Conservation (phyloP, 2,329 filamentous ascomycete species). For the Huntiella moniliformis region DNA sequence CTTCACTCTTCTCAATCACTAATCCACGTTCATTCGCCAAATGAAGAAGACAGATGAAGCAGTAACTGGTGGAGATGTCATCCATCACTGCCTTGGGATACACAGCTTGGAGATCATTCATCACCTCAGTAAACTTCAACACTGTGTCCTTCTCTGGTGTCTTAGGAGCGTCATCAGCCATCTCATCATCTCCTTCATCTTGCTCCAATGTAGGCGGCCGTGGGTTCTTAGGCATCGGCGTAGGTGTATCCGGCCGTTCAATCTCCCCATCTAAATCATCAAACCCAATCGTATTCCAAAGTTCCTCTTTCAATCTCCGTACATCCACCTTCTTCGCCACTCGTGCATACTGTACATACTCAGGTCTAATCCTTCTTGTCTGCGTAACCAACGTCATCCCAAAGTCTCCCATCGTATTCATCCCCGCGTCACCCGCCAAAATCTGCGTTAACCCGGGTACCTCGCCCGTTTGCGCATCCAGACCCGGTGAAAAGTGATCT, state of each 20-base stretch:
- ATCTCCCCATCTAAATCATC: constrained; percentile 26
- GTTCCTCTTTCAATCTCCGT: constrained; percentile 46
- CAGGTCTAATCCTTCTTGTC: constrained; percentile 41
- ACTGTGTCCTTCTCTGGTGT: constrained; percentile 22
- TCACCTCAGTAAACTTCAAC: constrained; percentile 76
- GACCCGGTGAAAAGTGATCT: constrained; percentile 56
- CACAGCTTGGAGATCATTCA: constrained; percentile 71
- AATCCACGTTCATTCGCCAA: constrained; percentile 86
- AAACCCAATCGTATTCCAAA: constrained; percentile 48
- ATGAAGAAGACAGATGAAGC: constrained; percentile 86
- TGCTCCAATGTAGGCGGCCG: background rate
- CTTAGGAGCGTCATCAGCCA: constrained; percentile 15
- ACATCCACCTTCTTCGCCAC: constrained; percentile 57
- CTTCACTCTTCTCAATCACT: constrained; percentile 46
- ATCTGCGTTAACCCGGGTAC: constrained; percentile 30
- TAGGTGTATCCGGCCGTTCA: constrained; percentile 16
- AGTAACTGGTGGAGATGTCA: constrained; percentile 83
- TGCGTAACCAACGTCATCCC: constrained; percentile 50
- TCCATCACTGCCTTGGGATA: constrained; percentile 75
- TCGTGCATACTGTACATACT: constrained; percentile 52
- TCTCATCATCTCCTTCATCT: constrained; percentile 12
- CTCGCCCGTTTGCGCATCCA: constrained; percentile 29
- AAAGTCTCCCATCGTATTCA: constrained; percentile 30
- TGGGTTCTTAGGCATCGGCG: constrained; percentile 14
- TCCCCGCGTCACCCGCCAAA: constrained; percentile 31